Base-by-base conservation (phyloP, 2,329 filamentous ascomycete genomes). In the Cladophialophora yegresii region DNA sequence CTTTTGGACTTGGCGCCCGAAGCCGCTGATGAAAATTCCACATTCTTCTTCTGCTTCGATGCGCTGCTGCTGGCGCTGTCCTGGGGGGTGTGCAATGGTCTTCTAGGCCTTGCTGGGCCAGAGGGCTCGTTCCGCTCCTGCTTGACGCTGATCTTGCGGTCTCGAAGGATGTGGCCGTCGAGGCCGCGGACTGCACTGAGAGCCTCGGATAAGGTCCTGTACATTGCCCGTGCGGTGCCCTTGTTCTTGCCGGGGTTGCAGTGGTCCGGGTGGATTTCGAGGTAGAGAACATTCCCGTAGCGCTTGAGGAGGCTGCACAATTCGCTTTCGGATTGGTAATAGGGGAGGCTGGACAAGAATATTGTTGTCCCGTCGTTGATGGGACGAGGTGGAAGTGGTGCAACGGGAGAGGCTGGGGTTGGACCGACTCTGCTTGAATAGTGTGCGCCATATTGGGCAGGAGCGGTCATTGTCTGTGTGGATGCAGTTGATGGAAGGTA, bases 221-320 rank as follows among this genome's bases (percentile, higher is more conserved):
- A 70, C 22, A 61, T 50, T 23, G 66, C 68, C 13, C 62, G 64
- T 16, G 66, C 68, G 13, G 68, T 66, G 26, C 68, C 67, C 61
- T 70, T 67, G 54, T 61, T 57, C 58, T 70, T 65, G 30, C 64
- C 61, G 4, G 60, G 60, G 36, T 60, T 63, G 30, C 57, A 61
- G 40, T 51, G 61, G 33, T 68, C 63, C 13, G 66, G 68, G 22
- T 65, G 65, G 33, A 70, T 67, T n/a, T 66, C 67, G 20, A 70
- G 63, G 28, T 70, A 67, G 40, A 63, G 43, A 20, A 69, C 55
- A 20, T 36, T 47, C 28, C 68, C 68, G 51, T 50, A 69, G 28
- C 57, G 58, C 23, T 61, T 63, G 10, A 70, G 63, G 8, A 68
- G 57, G 23, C 55, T 50, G 13, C 67, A 47, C 4, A 70, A 62